A percentile compares a stretch with the other conserved stretches of the same genome.
Conservation (phyloP, 2,329 filamentous ascomycete genomes). For the Ascochyta viciae-villosae region DNA sequence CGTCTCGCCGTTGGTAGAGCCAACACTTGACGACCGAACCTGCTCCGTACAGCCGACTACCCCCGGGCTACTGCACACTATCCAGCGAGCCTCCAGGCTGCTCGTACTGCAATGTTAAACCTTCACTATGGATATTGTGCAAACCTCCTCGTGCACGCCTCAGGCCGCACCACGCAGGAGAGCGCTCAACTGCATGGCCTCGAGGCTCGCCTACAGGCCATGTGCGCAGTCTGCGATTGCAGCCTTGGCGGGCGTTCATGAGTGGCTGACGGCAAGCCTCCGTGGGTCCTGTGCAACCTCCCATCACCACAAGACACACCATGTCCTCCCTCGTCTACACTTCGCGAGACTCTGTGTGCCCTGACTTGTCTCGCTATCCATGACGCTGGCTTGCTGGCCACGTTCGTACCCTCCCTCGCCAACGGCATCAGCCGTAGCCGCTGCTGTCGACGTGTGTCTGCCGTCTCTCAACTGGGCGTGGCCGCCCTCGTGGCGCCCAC, state of each 20-base stretch:
- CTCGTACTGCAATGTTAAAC: not conserved
- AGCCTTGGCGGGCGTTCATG: slow-evolving; percentile 28
- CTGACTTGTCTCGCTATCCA: slow-evolving; percentile 24
- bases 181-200: slow-evolving; percentile 13
- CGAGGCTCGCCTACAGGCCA: slow-evolving; percentile 29
- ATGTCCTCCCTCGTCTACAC: slow-evolving; percentile 26
- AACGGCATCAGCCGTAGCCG: slow-evolving; percentile 34
- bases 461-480: slow-evolving; percentile 40
- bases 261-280: slow-evolving; percentile 29
- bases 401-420: slow-evolving; percentile 34
- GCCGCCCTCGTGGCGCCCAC: slow-evolving; percentile 47
- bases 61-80: slow-evolving; percentile 9
- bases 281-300: slow-evolving; percentile 36
- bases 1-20: not conserved
- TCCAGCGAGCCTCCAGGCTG: not conserved
- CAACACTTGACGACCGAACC: not conserved
- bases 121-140: not conserved
- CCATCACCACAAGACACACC: slow-evolving; percentile 24
- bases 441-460: slow-evolving; percentile 31
- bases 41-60: slow-evolving; percentile 2
- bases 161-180: slow-evolving; percentile 9
- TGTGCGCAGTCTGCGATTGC: slow-evolving; percentile 29
- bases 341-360: slow-evolving; percentile 31
- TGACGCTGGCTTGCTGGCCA: slow-evolving; percentile 32
- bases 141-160: slow-evolving; percentile 5